These are phyloP conservation scores for Lasiodiplodia sp. DNA, from an alignment of 2,329 filamentous ascomycete species.

Conservation along the genomic window DNA sequence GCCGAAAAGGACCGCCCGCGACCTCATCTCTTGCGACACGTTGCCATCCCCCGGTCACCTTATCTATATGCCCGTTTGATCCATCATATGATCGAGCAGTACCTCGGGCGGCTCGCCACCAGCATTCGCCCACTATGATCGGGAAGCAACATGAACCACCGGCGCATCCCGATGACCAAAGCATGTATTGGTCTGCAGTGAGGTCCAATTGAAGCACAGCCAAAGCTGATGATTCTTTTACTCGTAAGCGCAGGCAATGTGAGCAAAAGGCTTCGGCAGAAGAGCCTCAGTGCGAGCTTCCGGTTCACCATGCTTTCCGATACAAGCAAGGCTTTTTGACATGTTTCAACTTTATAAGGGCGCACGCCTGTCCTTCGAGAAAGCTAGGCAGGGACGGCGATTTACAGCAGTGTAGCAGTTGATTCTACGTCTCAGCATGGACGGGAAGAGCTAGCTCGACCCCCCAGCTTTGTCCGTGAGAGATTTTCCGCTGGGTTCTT, in stretches of 20 bases:
- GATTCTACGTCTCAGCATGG: neutral
- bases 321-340: neutral
- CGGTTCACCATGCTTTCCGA: neutral
- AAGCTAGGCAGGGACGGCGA: too few relatives aligned
- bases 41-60: neutral
- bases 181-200: too few relatives aligned
- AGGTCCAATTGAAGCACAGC: neutral
- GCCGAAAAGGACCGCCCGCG: constrained; percentile 9
- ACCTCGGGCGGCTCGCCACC: too few relatives aligned
- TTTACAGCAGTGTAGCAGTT: neutral
- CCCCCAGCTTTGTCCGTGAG: too few relatives aligned
- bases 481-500: neutral
- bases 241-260: neutral
- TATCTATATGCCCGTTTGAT: neutral
- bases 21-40: constrained; percentile 10
- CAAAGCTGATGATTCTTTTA: neutral
- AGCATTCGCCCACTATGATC: neutral
- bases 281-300: neutral
- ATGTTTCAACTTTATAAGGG: neutral
- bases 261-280: neutral
- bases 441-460: neutral
- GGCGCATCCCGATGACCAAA: neutral
- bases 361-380: neutral
- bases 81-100: neutral
- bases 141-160: too few relatives aligned